Conservation (phyloP, 106 monocot species). For the Acorus calamus region DNA sequence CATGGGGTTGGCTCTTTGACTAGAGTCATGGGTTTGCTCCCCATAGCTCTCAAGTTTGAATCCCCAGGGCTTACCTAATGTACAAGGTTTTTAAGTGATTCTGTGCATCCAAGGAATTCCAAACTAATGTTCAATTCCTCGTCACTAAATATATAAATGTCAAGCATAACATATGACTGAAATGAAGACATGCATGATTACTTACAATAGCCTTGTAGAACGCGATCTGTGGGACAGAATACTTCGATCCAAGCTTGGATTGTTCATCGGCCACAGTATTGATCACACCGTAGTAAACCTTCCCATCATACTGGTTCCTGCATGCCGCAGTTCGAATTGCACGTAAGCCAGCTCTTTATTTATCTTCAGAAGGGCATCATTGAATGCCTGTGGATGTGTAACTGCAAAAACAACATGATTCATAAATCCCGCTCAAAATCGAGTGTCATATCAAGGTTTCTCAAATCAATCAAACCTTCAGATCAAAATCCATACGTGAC, state of each 20-base stretch:
- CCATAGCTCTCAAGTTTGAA: no score
- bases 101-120: no score
- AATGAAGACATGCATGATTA: background rate
- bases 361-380: constrained; percentile 59
- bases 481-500: background rate
- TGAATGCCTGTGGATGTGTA: constrained; percentile 33
- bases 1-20: no score
- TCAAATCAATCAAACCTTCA: background rate
- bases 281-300: constrained; percentile 76
- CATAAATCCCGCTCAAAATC: no score
- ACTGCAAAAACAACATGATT: constrained; percentile 20
- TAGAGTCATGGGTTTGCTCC: no score
- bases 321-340: constrained; percentile 88
- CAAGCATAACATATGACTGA: background rate
- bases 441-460: background rate
- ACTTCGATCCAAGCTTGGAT: constrained; percentile 87
- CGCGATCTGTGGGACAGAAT: constrained; percentile 83
- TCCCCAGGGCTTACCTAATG: no score
- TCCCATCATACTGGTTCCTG: constrained; percentile 87
- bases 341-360: constrained; percentile 77
- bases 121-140: no score
- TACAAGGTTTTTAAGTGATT: no score
- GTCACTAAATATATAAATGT: background rate
- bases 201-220: constrained; percentile 89
- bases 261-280: constrained; percentile 89